Evolutionary conservation across 768 basidiomycete species (phyloP).

Genomic region (Glaciozyma martinii): DNA sequence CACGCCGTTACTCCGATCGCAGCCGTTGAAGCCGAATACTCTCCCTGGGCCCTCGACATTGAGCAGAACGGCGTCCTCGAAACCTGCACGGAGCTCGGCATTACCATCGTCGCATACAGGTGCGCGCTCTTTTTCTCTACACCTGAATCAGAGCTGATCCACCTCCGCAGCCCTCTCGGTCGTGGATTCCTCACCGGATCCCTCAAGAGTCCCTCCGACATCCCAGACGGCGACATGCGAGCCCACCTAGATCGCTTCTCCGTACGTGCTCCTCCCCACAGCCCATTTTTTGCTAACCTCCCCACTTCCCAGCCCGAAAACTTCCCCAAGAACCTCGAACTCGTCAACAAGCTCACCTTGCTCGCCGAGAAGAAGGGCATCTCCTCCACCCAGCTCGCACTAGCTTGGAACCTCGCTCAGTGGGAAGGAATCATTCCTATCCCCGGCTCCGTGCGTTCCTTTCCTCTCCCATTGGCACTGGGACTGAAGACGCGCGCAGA

Average conservation of each 20-base stretch:
- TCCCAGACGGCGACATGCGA: constrained; percentile 23
- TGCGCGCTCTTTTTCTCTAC: neutral
- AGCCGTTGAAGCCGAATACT: constrained; percentile 1
- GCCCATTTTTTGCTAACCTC: neutral
- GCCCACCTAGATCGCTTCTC: constrained; percentile 27
- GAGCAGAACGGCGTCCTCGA: constrained; percentile 37
- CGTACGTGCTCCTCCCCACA: neutral
- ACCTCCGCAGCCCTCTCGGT: constrained; percentile 11
- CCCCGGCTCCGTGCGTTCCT: constrained; percentile 24
- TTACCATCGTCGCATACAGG: constrained; percentile 42
- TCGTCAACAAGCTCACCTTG: constrained; percentile 38
- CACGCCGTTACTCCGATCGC: neutral
- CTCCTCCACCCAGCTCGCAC: constrained; percentile 40
- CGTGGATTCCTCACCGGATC: constrained; percentile 36
- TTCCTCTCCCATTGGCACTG: too few relatives aligned
- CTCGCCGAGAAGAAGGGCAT: constrained; percentile 41
- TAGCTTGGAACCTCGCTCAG: constrained; percentile 39
- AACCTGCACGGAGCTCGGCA: constrained; percentile 39
- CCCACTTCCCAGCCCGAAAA: constrained; percentile 21
- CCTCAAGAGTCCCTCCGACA: constrained; percentile 39
- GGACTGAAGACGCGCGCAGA: neutral
- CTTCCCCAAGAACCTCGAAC: constrained; percentile 41
- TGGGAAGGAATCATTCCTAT: constrained; percentile 17
- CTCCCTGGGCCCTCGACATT: neutral
- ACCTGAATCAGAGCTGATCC: neutral